Conservation (phyloP, 148 eudicot genomes). For the Bassia scoparia region DNA sequence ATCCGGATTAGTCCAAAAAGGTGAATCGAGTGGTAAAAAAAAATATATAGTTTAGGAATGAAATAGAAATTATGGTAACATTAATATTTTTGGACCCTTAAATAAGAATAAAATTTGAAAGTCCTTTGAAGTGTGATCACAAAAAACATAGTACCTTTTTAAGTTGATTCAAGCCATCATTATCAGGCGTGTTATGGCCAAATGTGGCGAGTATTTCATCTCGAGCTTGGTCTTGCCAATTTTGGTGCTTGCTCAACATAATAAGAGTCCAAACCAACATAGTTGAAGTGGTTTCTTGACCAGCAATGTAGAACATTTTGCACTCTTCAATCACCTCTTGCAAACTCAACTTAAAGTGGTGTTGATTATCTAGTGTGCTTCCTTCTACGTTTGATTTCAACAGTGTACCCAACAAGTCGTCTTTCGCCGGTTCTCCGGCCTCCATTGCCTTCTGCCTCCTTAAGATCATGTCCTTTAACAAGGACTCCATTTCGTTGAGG, state of each 20-base stretch:
- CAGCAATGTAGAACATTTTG: conserved; percentile 44
- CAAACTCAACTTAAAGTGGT: conserved; percentile 31
- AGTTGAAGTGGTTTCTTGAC: conserved; percentile 41
- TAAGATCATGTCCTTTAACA: conserved; percentile 29
- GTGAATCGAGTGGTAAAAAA: no score
- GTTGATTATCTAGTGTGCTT: conserved; percentile 5
- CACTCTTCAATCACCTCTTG: no score
- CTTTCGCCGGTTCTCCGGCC: conserved; percentile 27
- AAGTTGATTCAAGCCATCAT: conserved; percentile 28
- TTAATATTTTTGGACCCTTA: no score
- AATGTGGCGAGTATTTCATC: conserved; percentile 36
- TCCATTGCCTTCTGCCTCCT: conserved; percentile 32
- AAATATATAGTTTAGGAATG: no score
- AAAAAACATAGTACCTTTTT: no score
- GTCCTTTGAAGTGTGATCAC: no score
- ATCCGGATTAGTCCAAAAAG: no score
- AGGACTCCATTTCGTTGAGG: conserved; percentile 27
- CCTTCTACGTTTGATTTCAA: conserved; percentile 30
- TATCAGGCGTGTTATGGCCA: conserved; percentile 26
- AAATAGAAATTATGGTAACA: no score
- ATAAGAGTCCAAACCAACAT: conserved; percentile 44
- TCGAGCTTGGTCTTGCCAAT: conserved; percentile 44
- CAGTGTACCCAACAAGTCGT: conserved; percentile 34
- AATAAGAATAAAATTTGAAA: no score
- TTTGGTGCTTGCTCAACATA: conserved; percentile 35